A percentile compares a stretch with the other conserved stretches of the same genome.
These are phyloP conservation scores for Ganoderma boninense DNA, from an alignment of 1,284 basidiomycete genomes.

Conservation along the genomic window DNA sequence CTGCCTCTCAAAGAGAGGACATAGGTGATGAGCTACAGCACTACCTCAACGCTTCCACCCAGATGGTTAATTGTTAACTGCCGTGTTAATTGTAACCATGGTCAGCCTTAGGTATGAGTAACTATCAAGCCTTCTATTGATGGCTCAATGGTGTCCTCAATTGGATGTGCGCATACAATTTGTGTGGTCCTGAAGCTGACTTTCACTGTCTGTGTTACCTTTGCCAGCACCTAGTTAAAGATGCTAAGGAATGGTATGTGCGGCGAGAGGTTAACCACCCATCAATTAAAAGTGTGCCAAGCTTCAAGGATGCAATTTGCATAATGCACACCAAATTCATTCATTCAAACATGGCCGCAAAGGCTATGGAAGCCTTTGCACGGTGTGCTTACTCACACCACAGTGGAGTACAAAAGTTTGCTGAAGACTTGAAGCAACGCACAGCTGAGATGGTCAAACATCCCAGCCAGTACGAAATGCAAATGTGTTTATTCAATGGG, in stretches of 20 bases:
- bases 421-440: neutral
- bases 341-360: slow-evolving; percentile 9
- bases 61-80: too few species aligned
- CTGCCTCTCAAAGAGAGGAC: too few species aligned
- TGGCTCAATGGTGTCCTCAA: slow-evolving; percentile 6
- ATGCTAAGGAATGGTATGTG: slow-evolving; percentile 5
- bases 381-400: neutral
- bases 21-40: too few species aligned
- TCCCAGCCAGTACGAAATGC: slow-evolving; percentile 6
- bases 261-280: slow-evolving; percentile 6
- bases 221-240: neutral
- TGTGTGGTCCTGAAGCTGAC: slow-evolving; percentile 8
- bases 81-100: too few species aligned
- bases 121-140: neutral
- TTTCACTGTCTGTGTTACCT: neutral
- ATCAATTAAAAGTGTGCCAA: neutral
- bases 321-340: slow-evolving; percentile 12
- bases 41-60: too few species aligned
- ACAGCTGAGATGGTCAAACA: slow-evolving; percentile 10
- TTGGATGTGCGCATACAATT: slow-evolving; percentile 11
- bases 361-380: slow-evolving; percentile 6
- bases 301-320: slow-evolving; percentile 15
- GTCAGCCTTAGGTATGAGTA: neutral
- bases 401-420: neutral
- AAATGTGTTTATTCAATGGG: neutral